Base-by-base conservation (phyloP, 768 basidiomycete species). In the Plicaturopsis crispa region DNA sequence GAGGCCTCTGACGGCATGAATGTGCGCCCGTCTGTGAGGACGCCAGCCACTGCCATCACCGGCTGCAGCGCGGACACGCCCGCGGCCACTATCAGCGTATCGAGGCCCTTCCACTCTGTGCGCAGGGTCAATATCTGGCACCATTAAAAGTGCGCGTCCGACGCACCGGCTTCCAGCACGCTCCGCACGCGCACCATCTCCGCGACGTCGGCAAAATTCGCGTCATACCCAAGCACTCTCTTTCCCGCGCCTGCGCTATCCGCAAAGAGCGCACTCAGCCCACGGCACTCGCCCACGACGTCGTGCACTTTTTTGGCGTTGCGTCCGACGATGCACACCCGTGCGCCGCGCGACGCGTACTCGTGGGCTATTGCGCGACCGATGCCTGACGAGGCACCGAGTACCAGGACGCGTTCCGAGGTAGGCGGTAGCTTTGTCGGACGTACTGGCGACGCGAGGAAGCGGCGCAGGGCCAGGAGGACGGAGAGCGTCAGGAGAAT, bases 361-460 rank as follows among this genome's bases (percentile, higher is more conserved):
- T 70, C 62, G 10, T 68, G 62, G 1, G 88, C 87, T 31, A 93
- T 62, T 4, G 72, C 65, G 31, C 72, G 69, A 1, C 92, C 92
- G 18, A 94, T 78, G 0, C 92, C 92, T 33, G 81, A 81, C 2
- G 86, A 84, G 1, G 83, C 89, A 4, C 92, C 92, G 5, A 96
- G 56, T 34, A 96, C 65, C 2, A 96, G 55, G 5, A 92, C 82
- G 1, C 87, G 75, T 53, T 94, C 91, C 2, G 65, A 44, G 1
- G 38, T 39, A n/a, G 54, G 61, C 6, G 64, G 50, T 6, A 83
- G 47, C 38, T 60, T 63, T 18, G 43, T 36, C 3, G 53, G 53
- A 21, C 72, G 65, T 28, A 40, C 52, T 0, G 47, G 49, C 8
- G 51, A 37, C 2, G 8, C 10, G 26, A 28, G 14, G 8, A 28